phyloP scores from a whole-genome alignment of 768 basidiomycete genomes.

The Mycena belliarum region DNA sequence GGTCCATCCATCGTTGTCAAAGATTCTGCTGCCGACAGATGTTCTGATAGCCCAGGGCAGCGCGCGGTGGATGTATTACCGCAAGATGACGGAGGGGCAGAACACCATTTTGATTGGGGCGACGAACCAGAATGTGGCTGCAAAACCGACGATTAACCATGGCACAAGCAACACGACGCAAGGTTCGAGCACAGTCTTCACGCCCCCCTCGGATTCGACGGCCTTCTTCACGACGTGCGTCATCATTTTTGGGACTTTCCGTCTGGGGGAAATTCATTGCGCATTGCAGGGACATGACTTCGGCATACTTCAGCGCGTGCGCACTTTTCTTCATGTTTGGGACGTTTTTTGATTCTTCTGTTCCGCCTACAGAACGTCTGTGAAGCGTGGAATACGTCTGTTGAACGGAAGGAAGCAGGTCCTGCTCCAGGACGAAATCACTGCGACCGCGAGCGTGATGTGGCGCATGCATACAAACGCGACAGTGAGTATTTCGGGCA shows the following conservation, averaged over 20 bases:
- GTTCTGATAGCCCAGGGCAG: slow-evolving; percentile 48
- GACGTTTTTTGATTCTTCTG: slow-evolving; percentile 6
- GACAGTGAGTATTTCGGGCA: slow-evolving; percentile 58
- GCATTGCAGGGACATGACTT: slow-evolving; percentile 59
- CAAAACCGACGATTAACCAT: slow-evolving; percentile 60
- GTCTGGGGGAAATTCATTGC: too few relatives aligned
- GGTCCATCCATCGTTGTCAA: background rate
- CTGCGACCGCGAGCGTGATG: slow-evolving; percentile 54
- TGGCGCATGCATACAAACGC: slow-evolving; percentile 99
- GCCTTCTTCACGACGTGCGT: slow-evolving; percentile 69
- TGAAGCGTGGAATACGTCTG: slow-evolving; percentile 82
- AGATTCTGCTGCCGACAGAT: background rate
- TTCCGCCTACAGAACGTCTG: slow-evolving; percentile 53
- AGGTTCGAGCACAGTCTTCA: slow-evolving; percentile 78
- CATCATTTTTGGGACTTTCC: background rate
- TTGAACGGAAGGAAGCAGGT: slow-evolving; percentile 86
- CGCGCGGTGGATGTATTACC: slow-evolving; percentile 87
- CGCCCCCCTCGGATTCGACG: slow-evolving; percentile 60
- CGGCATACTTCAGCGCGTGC: slow-evolving; percentile 75
- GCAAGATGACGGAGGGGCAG: slow-evolving; percentile 96
- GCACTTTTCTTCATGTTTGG: slow-evolving; percentile 27
- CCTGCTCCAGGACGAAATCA: slow-evolving; percentile 91
- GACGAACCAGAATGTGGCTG: slow-evolving; percentile 79
- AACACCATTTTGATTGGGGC: slow-evolving; percentile 83
- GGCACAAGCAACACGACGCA: slow-evolving; percentile 61